These are phyloP conservation scores for Hymenoscyphus repandus DNA, from an alignment of 2,329 filamentous ascomycete genomes.

Conservation along the genomic window DNA sequence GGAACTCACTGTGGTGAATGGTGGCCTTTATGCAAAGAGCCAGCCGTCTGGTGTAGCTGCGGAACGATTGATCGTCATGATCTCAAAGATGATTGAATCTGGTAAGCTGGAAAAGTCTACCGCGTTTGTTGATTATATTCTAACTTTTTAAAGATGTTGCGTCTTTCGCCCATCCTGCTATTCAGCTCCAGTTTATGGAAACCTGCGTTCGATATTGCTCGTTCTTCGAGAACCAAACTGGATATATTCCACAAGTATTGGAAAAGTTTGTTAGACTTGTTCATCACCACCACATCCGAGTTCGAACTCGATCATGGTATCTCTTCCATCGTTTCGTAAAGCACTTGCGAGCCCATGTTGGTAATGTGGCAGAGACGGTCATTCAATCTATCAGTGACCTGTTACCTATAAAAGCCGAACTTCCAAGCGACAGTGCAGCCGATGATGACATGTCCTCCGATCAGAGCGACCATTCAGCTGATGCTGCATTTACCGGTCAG, in stretches of 20 bases:
- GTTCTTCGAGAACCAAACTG: slow-evolving; percentile 82
- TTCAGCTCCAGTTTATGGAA: slow-evolving; percentile 96
- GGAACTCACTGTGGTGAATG: slow-evolving; percentile 83
- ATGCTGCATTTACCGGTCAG: slow-evolving; percentile 86
- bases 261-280: slow-evolving; percentile 89
- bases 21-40: slow-evolving; percentile 80
- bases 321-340: slow-evolving; percentile 91
- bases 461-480: slow-evolving; percentile 82
- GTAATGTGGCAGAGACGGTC: slow-evolving; percentile 84
- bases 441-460: slow-evolving; percentile 96
- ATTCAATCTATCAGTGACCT: slow-evolving; percentile 87
- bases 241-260: slow-evolving; percentile 78
- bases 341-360: slow-evolving; percentile 76
- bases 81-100: slow-evolving; percentile 91
- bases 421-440: slow-evolving; percentile 67
- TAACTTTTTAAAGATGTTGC: slow-evolving; percentile 61
- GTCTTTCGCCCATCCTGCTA: slow-evolving; percentile 81
- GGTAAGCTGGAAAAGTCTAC: slow-evolving; percentile 46
- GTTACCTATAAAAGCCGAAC: slow-evolving; percentile 83
- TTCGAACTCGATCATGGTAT: slow-evolving; percentile 93
- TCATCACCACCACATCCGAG: slow-evolving; percentile 80
- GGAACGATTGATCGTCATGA: slow-evolving; percentile 82
- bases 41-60: slow-evolving; percentile 74
- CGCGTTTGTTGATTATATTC: slow-evolving; percentile 12
- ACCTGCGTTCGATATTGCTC: slow-evolving; percentile 90